Evolutionary conservation across 2,329 filamentous ascomycete genomes (phyloP).

Genomic region (Neoscytalidium dimidiatum): DNA sequence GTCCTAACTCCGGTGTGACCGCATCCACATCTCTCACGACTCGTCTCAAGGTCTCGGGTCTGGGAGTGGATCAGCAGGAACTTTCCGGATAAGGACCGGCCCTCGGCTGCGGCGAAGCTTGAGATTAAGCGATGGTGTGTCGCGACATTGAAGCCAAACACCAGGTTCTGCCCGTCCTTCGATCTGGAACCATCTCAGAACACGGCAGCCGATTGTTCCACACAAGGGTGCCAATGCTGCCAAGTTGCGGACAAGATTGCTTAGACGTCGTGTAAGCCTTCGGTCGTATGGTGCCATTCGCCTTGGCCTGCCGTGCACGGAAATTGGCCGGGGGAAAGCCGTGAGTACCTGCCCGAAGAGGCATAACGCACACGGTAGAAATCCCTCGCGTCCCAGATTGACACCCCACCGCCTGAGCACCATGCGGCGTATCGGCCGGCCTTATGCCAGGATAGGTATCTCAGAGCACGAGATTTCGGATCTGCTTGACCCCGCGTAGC

Average conservation of each 20-base stretch:
- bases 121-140: too few relatives aligned
- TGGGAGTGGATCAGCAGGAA: too few relatives aligned
- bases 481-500: not conserved
- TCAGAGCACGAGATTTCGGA: not conserved
- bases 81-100: too few relatives aligned
- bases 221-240: not conserved
- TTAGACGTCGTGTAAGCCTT: not conserved
- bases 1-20: too few relatives aligned
- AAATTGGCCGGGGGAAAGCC: not conserved
- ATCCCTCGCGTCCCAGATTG: not conserved
- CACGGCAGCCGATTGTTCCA: not conserved
- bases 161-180: too few relatives aligned
- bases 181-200: not conserved
- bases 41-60: too few relatives aligned
- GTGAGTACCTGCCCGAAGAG: not conserved
- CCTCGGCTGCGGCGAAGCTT: too few relatives aligned
- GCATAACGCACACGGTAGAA: not conserved
- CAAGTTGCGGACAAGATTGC: not conserved
- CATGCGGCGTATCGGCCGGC: not conserved
- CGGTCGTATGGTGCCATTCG: not conserved
- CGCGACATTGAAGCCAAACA: too few relatives aligned
- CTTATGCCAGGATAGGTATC: not conserved
- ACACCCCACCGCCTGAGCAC: not conserved
- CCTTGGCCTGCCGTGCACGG: not conserved
- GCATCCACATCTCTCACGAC: too few relatives aligned